These are phyloP conservation scores for Amborella trichopoda DNA, from an alignment of 164 flowering plant species.

Conservation along the genomic window DNA sequence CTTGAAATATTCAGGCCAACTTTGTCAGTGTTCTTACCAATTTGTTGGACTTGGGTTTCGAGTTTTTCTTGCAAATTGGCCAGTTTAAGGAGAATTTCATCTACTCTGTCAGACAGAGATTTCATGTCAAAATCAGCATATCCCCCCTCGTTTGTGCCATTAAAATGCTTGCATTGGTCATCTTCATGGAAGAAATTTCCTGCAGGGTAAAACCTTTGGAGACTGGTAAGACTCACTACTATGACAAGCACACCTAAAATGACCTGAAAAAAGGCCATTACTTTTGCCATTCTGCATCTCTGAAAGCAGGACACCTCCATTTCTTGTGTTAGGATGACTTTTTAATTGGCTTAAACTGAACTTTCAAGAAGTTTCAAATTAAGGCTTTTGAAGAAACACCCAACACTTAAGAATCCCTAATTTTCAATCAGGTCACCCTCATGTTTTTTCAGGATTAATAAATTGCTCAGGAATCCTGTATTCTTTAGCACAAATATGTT, in stretches of 20 bases:
- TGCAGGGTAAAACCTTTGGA: slow-evolving; percentile 50
- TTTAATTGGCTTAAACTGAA: no score
- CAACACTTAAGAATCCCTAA: no score
- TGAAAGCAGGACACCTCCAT: slow-evolving; percentile 49
- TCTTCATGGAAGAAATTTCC: slow-evolving; percentile 66
- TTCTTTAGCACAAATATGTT: no score
- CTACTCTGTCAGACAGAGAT: slow-evolving; percentile 47
- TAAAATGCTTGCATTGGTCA: slow-evolving; percentile 58
- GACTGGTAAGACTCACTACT: slow-evolving; percentile 47
- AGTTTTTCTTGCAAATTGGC: slow-evolving; percentile 62
- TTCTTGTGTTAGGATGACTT: background rate
- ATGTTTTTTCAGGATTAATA: no score
- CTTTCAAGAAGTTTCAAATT: no score
- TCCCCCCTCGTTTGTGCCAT: slow-evolving; percentile 23
- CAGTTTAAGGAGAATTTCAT: slow-evolving; percentile 52
- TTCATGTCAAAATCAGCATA: slow-evolving; percentile 33
- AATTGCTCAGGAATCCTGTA: no score
- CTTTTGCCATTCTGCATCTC: slow-evolving; percentile 31
- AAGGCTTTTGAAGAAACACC: no score
- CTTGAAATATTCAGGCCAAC: slow-evolving; percentile 21
- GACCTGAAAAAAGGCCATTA: slow-evolving; percentile 53
- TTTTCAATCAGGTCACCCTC: no score
- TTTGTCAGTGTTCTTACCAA: slow-evolving; percentile 35
- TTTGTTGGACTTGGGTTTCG: slow-evolving; percentile 35
- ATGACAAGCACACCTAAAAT: slow-evolving; percentile 63